Base-by-base conservation (phyloP, 140 eudicot species). In the Flaveria floridana region DNA sequence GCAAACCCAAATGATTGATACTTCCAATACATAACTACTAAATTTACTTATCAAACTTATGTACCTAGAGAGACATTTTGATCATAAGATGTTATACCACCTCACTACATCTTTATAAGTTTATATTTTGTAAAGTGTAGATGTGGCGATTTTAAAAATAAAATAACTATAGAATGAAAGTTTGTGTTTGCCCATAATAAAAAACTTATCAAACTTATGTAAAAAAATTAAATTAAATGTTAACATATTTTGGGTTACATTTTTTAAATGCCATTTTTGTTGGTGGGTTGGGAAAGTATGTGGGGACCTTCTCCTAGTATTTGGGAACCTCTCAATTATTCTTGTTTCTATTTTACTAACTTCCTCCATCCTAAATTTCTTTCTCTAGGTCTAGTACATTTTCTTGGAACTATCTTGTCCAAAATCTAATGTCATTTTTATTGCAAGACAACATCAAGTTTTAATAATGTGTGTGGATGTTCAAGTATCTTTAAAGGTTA, bases 281-380 rank as follows among this genome's bases (percentile, higher is more conserved):
- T 71, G 30, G 56, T 34, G 41, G 12, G 50, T 71, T 34, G 82
- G 52, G 50, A 58, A 78, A 14, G 8, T 62, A 61, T 28, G 47
- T 78, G 77, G 82, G 82, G 77, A 71, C 76, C 72, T 41, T 34
- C 66, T 78, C 82, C 77, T 71, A 71, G 73, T 61, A 62, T 62
- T 78, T 62, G 47, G 73, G 78, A 71, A 71, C 78, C 51, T 77
- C 37, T 78, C 73, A 71, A 2, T 70, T 62, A 2, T 70, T 62
- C 15, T 41, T 13, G 56, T 78, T 61, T 30, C 61, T 11, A 11
- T 42, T 42, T 68, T 77, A 56, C 20, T 57, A 61, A 46, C 37
- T 44, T 3, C 15, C 65, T 23, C 3, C 56, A 7, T 65, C 56
- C 80, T 4, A 53, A 56, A 67, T n/a, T 19, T 53, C 74, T 67